These are phyloP conservation scores for Bocquillonia castaneifolia DNA, from an alignment of 441 rosid species.

Conservation along the genomic window DNA sequence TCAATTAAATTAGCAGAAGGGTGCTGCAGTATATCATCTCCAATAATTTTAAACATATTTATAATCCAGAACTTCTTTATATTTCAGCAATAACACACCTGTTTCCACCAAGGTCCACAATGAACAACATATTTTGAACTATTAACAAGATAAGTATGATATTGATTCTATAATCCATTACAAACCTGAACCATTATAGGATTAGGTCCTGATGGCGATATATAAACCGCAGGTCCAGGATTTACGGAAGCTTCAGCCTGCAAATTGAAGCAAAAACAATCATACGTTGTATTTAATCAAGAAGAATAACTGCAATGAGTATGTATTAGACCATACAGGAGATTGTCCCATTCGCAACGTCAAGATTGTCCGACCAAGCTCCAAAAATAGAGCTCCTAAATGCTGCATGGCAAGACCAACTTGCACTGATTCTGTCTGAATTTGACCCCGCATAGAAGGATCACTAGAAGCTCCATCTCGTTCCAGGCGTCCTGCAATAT, in stretches of 20 bases:
- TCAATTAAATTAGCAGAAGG: background rate
- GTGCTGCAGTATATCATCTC: background rate
- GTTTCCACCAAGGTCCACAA: background rate
- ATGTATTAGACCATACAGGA: constrained; percentile 45
- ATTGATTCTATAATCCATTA: constrained; percentile 6
- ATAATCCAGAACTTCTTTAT: background rate
- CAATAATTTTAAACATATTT: background rate
- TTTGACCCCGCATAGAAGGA: constrained; percentile 53
- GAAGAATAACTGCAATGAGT: background rate
- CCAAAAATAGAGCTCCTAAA: constrained; percentile 82
- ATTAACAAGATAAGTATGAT: background rate
- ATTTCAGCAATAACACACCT: background rate
- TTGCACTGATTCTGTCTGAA: constrained; percentile 72
- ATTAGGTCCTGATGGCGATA: constrained; percentile 67
- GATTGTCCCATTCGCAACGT: constrained; percentile 78
- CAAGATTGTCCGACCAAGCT: constrained; percentile 90
- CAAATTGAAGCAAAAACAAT: constrained; percentile 19
- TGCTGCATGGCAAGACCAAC: constrained; percentile 83
- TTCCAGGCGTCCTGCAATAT: constrained; percentile 79
- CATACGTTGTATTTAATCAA: constrained; percentile 10
- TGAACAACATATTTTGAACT: background rate
- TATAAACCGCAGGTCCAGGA: constrained; percentile 91
- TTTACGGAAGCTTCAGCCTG: constrained; percentile 73
- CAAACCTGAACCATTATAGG: constrained; percentile 88
- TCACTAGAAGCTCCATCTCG: constrained; percentile 70